A percentile compares a stretch with the other conserved stretches of the same genome.
Conservation (phyloP, 352 stramenopile species). For the Globisporangium heterothallicum region DNA sequence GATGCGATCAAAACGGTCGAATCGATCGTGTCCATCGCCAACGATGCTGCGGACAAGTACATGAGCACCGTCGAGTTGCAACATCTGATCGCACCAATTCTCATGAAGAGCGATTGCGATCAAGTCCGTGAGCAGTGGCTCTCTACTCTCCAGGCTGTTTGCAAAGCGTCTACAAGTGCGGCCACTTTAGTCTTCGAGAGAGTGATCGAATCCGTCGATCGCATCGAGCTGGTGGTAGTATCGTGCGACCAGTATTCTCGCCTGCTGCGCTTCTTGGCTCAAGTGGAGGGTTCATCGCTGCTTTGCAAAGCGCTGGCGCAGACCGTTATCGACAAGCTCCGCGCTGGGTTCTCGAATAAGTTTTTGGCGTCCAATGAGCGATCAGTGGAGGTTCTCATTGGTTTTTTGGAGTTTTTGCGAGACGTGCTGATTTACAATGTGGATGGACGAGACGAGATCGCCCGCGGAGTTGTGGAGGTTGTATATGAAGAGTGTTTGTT, state of each 20-base stretch:
- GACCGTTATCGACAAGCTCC: constrained; percentile 55
- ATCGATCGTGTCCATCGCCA: constrained; percentile 68
- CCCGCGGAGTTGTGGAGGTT: constrained; percentile 64
- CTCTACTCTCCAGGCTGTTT: constrained; percentile 73
- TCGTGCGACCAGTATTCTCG: constrained; percentile 69
- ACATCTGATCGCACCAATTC: constrained; percentile 45
- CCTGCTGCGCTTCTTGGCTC: constrained; percentile 65
- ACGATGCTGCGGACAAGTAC: constrained; percentile 61
- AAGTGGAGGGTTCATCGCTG: constrained; percentile 39
- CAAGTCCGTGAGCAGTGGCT: constrained; percentile 84
- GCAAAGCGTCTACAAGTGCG: constrained; percentile 34
- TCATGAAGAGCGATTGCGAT: constrained; percentile 60
- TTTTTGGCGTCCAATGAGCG: constrained; percentile 73
- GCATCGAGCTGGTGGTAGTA: constrained; percentile 56
- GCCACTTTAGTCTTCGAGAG: constrained; percentile 59
- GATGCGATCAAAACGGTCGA: constrained; percentile 81
- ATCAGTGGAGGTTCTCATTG: constrained; percentile 61
- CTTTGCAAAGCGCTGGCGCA: constrained; percentile 51
- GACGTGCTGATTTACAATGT: constrained; percentile 60
- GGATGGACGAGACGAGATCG: constrained; percentile 44
- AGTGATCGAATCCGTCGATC: constrained; percentile 51
- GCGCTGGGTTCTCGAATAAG: constrained; percentile 67
- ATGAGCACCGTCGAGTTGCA: constrained; percentile 39
- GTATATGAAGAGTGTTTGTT: constrained; percentile 85
- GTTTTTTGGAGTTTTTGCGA: constrained; percentile 72